Conservation (phyloP, 1,284 basidiomycete genomes). For the Heterobasidion irregulare region DNA sequence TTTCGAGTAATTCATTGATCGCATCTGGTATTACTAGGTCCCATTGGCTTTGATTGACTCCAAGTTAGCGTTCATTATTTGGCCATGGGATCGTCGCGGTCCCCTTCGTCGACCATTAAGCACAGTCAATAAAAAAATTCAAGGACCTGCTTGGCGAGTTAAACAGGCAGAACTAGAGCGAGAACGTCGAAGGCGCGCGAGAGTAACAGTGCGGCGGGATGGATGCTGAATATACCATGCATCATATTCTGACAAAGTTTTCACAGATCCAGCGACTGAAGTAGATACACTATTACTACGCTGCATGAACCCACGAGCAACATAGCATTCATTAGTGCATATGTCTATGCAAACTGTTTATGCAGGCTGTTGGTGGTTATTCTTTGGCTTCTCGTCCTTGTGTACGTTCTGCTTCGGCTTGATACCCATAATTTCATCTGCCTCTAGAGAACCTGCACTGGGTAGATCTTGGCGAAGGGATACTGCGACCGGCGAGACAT, state of each 20-base stretch:
- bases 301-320: too few relatives aligned
- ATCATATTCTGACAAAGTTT: not conserved
- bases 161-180: constrained; percentile 38
- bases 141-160: constrained; percentile 33
- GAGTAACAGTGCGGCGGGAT: constrained; percentile 24
- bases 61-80: constrained; percentile 48
- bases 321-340: too few relatives aligned
- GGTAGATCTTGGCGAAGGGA: constrained; percentile 50
- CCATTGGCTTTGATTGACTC: constrained; percentile 57
- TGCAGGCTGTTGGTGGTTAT: not conserved
- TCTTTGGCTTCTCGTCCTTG: not conserved
- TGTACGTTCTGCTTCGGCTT: constrained; percentile 2
- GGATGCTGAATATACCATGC: not conserved
- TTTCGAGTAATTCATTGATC: not conserved
- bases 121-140: constrained; percentile 15
- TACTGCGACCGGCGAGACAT: constrained; percentile 46
- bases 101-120: constrained; percentile 20
- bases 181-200: constrained; percentile 32
- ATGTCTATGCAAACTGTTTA: not conserved
- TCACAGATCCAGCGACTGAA: too few relatives aligned
- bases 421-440: constrained; percentile 41
- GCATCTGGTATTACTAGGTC: constrained; percentile 30
- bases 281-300: too few relatives aligned
- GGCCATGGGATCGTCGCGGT: constrained; percentile 53
- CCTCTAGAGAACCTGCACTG: constrained; percentile 42